A percentile compares a stretch with the other conserved stretches of the same genome.
These are phyloP conservation scores for Schizothecium vesticola DNA, from an alignment of 495 filamentous ascomycete genomes.

Conservation along the genomic window DNA sequence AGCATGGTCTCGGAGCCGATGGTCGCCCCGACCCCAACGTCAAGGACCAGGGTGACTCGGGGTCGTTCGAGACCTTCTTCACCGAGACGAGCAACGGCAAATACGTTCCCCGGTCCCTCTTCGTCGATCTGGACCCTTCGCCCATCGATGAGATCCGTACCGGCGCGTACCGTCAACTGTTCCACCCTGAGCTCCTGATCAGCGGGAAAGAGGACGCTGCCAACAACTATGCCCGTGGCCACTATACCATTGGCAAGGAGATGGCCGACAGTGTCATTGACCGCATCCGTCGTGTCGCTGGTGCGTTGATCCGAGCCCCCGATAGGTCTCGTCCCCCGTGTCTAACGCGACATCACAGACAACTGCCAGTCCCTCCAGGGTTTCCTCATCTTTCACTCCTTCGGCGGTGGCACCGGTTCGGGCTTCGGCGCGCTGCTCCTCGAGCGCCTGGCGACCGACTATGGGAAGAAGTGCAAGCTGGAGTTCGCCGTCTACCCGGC, in stretches of 20 bases:
- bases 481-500: conserved; percentile 89
- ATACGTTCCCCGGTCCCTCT: conserved; percentile 86
- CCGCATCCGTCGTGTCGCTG: conserved; percentile 76
- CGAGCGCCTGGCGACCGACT: conserved; percentile 82
- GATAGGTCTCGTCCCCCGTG: neutral
- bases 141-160: conserved; percentile 90
- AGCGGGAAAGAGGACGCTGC: conserved; percentile 92
- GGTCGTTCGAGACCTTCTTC: conserved; percentile 87
- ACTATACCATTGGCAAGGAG: conserved; percentile 92
- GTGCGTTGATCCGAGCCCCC: conserved; percentile 35
- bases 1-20: conserved; percentile 79
- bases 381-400: conserved; percentile 91
- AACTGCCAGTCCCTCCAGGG: conserved; percentile 89
- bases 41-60: conserved; percentile 56
- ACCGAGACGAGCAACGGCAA: conserved; percentile 80
- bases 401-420: conserved; percentile 87
- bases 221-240: conserved; percentile 92
- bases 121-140: conserved; percentile 83
- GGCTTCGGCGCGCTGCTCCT: conserved; percentile 84
- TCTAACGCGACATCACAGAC: conserved; percentile 45
- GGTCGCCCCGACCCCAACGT: conserved; percentile 61
- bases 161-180: conserved; percentile 75
- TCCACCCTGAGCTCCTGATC: conserved; percentile 83
- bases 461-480: conserved; percentile 92
- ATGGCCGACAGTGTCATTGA: conserved; percentile 78